Conservation (phyloP, 768 basidiomycete species). For the Pleurotus eryngii region DNA sequence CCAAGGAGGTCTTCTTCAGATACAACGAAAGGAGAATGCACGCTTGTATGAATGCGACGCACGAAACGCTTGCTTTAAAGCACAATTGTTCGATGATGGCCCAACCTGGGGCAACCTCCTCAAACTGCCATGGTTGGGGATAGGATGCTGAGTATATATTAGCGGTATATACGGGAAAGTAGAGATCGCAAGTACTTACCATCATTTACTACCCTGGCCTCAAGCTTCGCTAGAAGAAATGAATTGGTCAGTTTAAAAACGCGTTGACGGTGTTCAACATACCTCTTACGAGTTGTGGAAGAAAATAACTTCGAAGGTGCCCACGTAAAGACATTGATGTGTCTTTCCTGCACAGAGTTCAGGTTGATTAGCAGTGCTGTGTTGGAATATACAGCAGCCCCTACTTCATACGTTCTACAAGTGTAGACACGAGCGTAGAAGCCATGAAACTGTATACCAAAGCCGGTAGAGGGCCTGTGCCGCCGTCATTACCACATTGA, state of each 20-base stretch:
- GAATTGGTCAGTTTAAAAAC: too few relatives aligned
- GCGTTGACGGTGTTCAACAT: not conserved
- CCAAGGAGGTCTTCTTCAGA: conserved; percentile 10
- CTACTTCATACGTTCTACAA: conserved; percentile 17
- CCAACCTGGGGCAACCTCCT: conserved; percentile 32
- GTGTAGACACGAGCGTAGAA: conserved; percentile 19
- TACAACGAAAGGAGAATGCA: conserved; percentile 19
- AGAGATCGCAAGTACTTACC: not conserved
- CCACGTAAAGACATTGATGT: conserved; percentile 19
- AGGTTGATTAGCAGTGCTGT: not conserved
- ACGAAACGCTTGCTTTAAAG: conserved; percentile 16
- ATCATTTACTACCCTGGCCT: conserved; percentile 12
- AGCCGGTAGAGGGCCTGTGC: conserved; percentile 9
- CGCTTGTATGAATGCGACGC: conserved; percentile 25
- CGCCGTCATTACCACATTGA: conserved; percentile 3
- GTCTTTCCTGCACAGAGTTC: conserved; percentile 13
- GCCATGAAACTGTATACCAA: conserved; percentile 26
- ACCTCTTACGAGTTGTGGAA: conserved; percentile 38
- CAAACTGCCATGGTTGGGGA: conserved; percentile 24
- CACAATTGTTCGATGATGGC: conserved; percentile 23
- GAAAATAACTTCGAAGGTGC: conserved; percentile 33
- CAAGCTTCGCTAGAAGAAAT: conserved; percentile 7
- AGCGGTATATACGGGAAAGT: conserved; percentile 1
- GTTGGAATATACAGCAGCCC: not conserved
- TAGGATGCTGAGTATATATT: conserved; percentile 6